These are phyloP conservation scores for Diplocarpon rosae DNA, from an alignment of 2,329 filamentous ascomycete species.

Conservation along the genomic window DNA sequence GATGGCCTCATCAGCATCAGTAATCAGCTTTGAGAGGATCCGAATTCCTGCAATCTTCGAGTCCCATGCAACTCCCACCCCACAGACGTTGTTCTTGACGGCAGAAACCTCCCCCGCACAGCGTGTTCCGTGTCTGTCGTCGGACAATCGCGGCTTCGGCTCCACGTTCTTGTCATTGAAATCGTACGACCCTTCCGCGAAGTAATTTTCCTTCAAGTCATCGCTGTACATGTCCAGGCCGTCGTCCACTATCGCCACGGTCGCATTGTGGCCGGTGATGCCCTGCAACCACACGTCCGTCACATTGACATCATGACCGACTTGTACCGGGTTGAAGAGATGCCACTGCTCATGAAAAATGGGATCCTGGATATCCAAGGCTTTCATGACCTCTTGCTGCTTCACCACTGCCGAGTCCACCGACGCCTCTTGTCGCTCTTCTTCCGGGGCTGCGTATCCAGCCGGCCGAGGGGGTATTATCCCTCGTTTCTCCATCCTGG, in stretches of 20 bases:
- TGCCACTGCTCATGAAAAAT: slow-evolving; percentile 96
- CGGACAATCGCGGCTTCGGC: slow-evolving; percentile 69
- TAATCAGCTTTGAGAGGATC: slow-evolving; percentile 83
- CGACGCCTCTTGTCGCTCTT: slow-evolving; percentile 15
- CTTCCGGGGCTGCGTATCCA: slow-evolving; percentile 12
- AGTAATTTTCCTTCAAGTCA: slow-evolving; percentile 89
- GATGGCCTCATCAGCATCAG: slow-evolving; percentile 82
- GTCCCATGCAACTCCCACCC: slow-evolving; percentile 91
- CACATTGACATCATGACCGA: slow-evolving; percentile 92
- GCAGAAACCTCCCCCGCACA: slow-evolving; percentile 93
- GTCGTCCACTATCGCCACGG: slow-evolving; percentile 91
- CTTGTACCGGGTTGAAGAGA: slow-evolving; percentile 69
- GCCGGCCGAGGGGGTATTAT: slow-evolving; percentile 20
- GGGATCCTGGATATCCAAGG: slow-evolving; percentile 72
- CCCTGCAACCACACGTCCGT: slow-evolving; percentile 85
- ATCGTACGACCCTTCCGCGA: slow-evolving; percentile 83
- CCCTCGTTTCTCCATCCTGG: slow-evolving; percentile 45
- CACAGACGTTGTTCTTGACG: slow-evolving; percentile 84
- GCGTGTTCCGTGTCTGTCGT: slow-evolving; percentile 85
- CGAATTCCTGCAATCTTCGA: slow-evolving; percentile 83
- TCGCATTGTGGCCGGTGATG: slow-evolving; percentile 79
- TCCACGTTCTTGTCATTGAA: slow-evolving; percentile 80
- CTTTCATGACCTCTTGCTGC: slow-evolving; percentile 49
- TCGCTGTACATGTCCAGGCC: slow-evolving; percentile 92
- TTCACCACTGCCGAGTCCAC: slow-evolving; percentile 37